Base-by-base conservation (phyloP, 768 basidiomycete genomes). In the Hygrophorus pudorinus region DNA sequence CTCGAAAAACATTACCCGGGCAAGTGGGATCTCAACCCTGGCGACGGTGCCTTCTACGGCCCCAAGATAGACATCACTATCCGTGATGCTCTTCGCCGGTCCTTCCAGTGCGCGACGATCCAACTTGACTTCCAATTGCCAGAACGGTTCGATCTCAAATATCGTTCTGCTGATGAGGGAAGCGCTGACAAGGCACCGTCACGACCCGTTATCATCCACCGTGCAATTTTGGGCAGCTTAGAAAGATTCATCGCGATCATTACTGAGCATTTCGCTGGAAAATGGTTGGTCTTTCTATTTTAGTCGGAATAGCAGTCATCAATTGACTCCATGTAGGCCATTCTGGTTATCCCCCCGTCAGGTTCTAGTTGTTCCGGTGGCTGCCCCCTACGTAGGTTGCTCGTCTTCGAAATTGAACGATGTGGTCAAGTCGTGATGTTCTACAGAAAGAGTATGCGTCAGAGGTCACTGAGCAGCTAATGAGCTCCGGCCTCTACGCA, bases 291-390 rank as follows among this genome's bases (percentile, higher is more conserved):
- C 14, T 52, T 41, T 17, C 12, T 3, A 24, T 42, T 21, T 20
- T 13, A 39, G 30, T 29, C 27, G 34, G 27, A 13, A 14, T 32
- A 17, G 29, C 20, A 38, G 13, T 32, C 42, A 20, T 43, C 41
- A 42, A 28, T 28, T 48, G 31, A 37, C 33, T 41, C 38, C 50
- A 30, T 45, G 16, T 48, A 90, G 89, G 90, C 96, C 96, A 2
- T 96, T 98, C 74, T 99, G 96, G 96, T 56, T 98, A 40, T 92
- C 88, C 0, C 96, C 96, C n/a, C 77, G 96, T 29, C 96, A 98
- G 65, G 81, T 94, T 21, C 66, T 96, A 14, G 85, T 98, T 46
- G 86, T 99, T 39, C 96, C 96, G 1, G 91, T 98, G 13, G 89
- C 92, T 7, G 76, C 73, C 12, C 81, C 89, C 36, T 96, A 81